Conservation (phyloP, 371 early-diverging fungal genomes). For the Mortierella sp. region DNA sequence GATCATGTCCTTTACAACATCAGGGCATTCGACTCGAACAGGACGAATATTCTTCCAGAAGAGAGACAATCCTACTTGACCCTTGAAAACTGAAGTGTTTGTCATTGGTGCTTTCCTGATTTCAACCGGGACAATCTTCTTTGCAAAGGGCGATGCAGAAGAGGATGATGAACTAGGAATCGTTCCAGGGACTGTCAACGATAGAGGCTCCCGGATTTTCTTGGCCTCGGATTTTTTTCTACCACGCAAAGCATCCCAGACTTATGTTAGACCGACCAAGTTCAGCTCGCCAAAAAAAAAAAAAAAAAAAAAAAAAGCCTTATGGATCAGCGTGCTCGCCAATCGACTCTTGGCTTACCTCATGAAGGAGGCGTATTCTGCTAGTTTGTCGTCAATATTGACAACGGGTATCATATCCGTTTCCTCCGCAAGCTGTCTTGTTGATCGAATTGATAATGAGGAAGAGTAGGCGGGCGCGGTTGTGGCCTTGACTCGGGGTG, state of each 20-base stretch:
- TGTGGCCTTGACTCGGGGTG: constrained; percentile 50
- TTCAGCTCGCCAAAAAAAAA: too few relatives aligned
- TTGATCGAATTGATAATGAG: constrained; percentile 29
- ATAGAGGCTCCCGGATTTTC: constrained; percentile 34
- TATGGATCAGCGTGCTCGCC: too few relatives aligned
- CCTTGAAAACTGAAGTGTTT: constrained; percentile 17
- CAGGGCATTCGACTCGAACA: constrained; percentile 47
- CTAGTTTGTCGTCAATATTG: constrained; percentile 49
- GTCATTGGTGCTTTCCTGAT: constrained; percentile 41
- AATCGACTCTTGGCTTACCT: constrained; percentile 13
- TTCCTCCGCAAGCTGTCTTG: constrained; percentile 23
- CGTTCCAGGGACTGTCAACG: constrained; percentile 46
- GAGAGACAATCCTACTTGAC: constrained; percentile 44
- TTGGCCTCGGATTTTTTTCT: constrained; percentile 7
- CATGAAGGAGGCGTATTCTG: constrained; percentile 52
- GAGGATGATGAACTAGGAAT: constrained; percentile 4
- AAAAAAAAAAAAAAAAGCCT: too few relatives aligned
- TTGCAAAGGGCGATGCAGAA: constrained; percentile 21
- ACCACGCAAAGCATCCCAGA: too few relatives aligned
- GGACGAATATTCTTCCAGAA: constrained; percentile 54
- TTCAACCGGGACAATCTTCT: constrained; percentile 37
- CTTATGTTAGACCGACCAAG: too few relatives aligned
- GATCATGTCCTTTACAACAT: constrained; percentile 35
- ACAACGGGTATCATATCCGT: constrained; percentile 39
- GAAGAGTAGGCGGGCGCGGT: constrained; percentile 34